Conservation (phyloP, 108 stramenopile genomes). For the Fragilaria radians region DNA sequence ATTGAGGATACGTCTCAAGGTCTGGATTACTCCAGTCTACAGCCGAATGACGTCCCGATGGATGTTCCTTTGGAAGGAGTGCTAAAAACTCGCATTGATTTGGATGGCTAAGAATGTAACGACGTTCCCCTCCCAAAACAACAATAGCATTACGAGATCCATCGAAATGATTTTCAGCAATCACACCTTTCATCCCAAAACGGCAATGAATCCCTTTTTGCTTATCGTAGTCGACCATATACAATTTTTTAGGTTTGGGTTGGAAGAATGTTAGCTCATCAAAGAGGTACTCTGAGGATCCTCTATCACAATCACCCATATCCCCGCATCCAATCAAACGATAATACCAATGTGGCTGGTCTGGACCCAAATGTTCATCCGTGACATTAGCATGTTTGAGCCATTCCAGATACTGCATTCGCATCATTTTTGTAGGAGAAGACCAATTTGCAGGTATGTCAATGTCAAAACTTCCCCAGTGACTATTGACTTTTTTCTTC, state of each 20-base stretch:
- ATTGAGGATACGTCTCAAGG: slow-evolving; percentile 63
- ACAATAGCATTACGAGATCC: slow-evolving; percentile 82
- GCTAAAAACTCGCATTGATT: slow-evolving; percentile 68
- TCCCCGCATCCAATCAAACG: slow-evolving; percentile 59
- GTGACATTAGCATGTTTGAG: slow-evolving; percentile 62
- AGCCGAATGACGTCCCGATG: slow-evolving; percentile 63
- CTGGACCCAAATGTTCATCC: slow-evolving; percentile 53
- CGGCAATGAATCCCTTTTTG: slow-evolving; percentile 89
- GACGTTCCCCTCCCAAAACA: slow-evolving; percentile 63
- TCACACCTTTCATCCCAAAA: slow-evolving; percentile 89
- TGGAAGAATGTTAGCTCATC: slow-evolving; percentile 89
- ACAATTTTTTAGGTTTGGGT: slow-evolving; percentile 25
- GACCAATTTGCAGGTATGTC: slow-evolving; percentile 42
- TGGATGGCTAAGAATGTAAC: slow-evolving; percentile 88
- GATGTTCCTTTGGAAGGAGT: slow-evolving; percentile 70
- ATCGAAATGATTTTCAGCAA: slow-evolving; percentile 92
- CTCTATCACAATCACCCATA: slow-evolving; percentile 32
- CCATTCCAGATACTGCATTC: slow-evolving; percentile 84
- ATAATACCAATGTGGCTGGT: slow-evolving; percentile 88
- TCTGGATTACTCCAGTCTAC: slow-evolving; percentile 87
- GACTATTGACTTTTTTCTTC: slow-evolving; percentile 4
- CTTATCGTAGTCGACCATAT: slow-evolving; percentile 17
- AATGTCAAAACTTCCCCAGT: background rate
- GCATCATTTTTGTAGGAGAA: slow-evolving; percentile 66
- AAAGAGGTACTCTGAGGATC: slow-evolving; percentile 60